Evolutionary conservation across 179 eudicot genomes (phyloP).

Genomic region (Silene coronaria): DNA sequence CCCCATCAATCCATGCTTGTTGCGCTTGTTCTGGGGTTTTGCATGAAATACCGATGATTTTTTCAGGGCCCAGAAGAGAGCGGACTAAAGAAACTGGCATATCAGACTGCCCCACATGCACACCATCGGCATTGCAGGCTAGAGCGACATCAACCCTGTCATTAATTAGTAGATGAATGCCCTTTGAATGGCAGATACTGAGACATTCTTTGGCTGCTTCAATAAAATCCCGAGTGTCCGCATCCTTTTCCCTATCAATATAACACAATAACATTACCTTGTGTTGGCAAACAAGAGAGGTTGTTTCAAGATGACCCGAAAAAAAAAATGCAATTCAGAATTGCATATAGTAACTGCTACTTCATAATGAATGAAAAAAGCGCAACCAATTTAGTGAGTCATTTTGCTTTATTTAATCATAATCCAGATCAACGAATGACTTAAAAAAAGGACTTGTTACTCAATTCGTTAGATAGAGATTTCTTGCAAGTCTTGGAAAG

Average conservation of each 20-base stretch:
- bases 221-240: slow-evolving; percentile 62
- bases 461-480: no score
- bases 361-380: neutral
- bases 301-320: neutral
- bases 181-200: slow-evolving; percentile 48
- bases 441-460: neutral
- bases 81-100: slow-evolving; percentile 61
- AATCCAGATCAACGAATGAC: neutral
- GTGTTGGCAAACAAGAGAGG: neutral
- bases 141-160: slow-evolving; percentile 83
- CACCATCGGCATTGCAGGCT: slow-evolving; percentile 83
- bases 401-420: neutral
- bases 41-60: slow-evolving; percentile 88
- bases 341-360: neutral
- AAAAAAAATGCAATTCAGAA: neutral
- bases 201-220: slow-evolving; percentile 71
- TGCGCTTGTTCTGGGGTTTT: slow-evolving; percentile 78
- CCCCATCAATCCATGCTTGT: slow-evolving; percentile 72
- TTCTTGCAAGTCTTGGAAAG: no score
- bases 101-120: slow-evolving; percentile 89
- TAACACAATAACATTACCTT: neutral
- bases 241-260: slow-evolving; percentile 63
- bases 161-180: slow-evolving; percentile 63
- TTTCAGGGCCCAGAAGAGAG: slow-evolving; percentile 69
- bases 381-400: neutral